Percentiles rank a stretch among this genome's conserved stretches.
phyloP scores from a whole-genome alignment of 2,329 filamentous ascomycete genomes.

The Colletotrichum falcatum region DNA sequence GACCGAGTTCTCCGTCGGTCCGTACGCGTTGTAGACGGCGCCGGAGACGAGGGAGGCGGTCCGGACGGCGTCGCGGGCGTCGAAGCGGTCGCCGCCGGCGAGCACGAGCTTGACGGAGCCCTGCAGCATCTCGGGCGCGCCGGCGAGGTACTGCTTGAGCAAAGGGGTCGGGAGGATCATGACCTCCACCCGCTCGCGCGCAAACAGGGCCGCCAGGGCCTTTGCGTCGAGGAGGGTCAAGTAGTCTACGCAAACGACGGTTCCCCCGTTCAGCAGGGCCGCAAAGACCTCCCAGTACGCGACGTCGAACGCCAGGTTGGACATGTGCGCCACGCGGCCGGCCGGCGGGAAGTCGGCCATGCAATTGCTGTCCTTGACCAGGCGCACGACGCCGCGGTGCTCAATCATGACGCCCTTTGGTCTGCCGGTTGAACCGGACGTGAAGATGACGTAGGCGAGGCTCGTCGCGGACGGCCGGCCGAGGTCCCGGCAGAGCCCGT shows the following conservation, averaged over 20 bases:
- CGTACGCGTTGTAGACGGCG: conserved; percentile 7
- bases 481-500: too few relatives aligned
- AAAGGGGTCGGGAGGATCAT: not conserved
- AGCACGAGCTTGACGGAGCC: not conserved
- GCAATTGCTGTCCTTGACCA: not conserved
- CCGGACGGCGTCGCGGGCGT: not conserved
- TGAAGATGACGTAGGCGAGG: conserved; percentile 13
- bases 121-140: not conserved
- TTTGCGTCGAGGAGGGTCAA: conserved; percentile 3
- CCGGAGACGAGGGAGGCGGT: not conserved
- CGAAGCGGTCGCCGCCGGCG: not conserved
- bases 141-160: conserved; percentile 6
- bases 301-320: conserved; percentile 4
- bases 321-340: not conserved
- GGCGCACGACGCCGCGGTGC: not conserved
- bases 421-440: conserved; percentile 4
- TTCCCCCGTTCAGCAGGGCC: not conserved
- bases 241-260: not conserved
- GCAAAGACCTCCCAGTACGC: not conserved
- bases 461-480: conserved; percentile 1
- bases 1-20: conserved; percentile 4
- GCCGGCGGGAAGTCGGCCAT: not conserved
- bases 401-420: conserved; percentile 19
- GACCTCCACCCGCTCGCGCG: not conserved
- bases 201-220: not conserved